Evolutionary conservation across 202 grass and related monocot species (phyloP).

Genomic region (Zoysia matrella): DNA sequence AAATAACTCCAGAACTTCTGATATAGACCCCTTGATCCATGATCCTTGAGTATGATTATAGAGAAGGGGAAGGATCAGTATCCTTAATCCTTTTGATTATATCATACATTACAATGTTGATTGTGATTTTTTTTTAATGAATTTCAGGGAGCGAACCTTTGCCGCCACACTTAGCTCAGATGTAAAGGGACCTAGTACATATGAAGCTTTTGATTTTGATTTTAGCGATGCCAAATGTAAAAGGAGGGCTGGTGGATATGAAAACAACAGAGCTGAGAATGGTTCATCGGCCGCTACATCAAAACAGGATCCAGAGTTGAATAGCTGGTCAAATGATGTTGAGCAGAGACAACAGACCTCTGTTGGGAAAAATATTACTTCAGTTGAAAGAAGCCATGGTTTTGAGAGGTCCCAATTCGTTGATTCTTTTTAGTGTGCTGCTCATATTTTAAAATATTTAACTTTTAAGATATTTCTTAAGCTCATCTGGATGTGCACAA

Average conservation of each 20-base stretch:
- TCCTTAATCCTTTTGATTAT: constrained; percentile 15
- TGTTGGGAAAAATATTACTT: constrained; percentile 42
- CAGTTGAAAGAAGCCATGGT: constrained; percentile 56
- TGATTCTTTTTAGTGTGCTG: constrained; percentile 5
- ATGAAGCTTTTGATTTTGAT: constrained; percentile 59
- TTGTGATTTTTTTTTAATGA: constrained; percentile 34
- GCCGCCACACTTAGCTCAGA: constrained; percentile 21
- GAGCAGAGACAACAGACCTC: constrained; percentile 71
- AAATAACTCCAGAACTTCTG: constrained; percentile 3
- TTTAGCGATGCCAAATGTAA: constrained; percentile 49
- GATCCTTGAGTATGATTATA: constrained; percentile 29
- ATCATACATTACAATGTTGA: constrained; percentile 4
- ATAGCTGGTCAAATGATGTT: constrained; percentile 55
- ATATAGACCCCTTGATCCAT: background rate
- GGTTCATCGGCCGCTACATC: constrained; percentile 69
- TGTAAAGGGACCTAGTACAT: constrained; percentile 33
- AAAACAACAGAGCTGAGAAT: constrained; percentile 58
- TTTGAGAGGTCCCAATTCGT: constrained; percentile 74
- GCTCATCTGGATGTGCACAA: constrained; percentile 5
- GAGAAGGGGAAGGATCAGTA: constrained; percentile 10
- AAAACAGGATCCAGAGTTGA: constrained; percentile 61
- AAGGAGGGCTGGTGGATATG: constrained; percentile 46
- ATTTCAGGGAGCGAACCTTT: constrained; percentile 49
- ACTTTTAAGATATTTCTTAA: constrained; percentile 1
- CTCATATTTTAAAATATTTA: background rate